Percentiles rank a stretch among this genome's conserved stretches.
These are phyloP conservation scores for Nissolia schottii DNA, from an alignment of 306 rosid species.

Conservation along the genomic window DNA sequence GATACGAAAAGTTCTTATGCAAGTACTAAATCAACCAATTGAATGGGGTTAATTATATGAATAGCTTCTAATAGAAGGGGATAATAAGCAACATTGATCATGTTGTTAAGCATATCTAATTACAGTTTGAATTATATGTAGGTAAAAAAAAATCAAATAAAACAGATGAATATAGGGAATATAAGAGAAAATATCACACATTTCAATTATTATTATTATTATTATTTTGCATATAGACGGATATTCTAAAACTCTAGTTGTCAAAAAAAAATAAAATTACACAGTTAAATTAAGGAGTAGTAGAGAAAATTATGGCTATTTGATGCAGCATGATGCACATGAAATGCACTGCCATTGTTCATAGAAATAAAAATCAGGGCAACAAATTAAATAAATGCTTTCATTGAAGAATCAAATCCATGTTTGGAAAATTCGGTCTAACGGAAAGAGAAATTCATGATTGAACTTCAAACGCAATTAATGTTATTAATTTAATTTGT, in stretches of 20 bases:
- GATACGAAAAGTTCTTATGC: neutral
- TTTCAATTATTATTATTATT: no score
- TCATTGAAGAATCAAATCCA: conserved; percentile 32
- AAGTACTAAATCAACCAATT: neutral
- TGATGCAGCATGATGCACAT: conserved; percentile 27
- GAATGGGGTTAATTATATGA: neutral
- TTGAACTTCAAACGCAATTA: conserved; percentile 24
- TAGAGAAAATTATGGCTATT: neutral
- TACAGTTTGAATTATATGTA: neutral
- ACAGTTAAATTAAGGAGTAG: no score
- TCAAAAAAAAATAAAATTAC: no score
- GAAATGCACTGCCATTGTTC: conserved; percentile 16
- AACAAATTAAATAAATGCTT: conserved; percentile 17
- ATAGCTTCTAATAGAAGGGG: neutral
- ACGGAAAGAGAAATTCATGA: conserved; percentile 23
- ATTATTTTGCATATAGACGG: no score
- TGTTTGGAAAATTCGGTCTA: conserved; percentile 34
- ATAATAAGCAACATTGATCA: neutral
- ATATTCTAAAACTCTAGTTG: no score
- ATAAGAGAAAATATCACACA: no score
- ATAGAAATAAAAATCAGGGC: neutral
- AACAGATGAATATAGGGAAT: no score
- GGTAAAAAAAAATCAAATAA: no score
- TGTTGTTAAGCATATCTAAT: neutral
- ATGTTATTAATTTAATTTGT: conserved; percentile 5